These are phyloP conservation scores for Fusarium torreyae DNA, from an alignment of 2,329 filamentous ascomycete genomes.

Conservation along the genomic window DNA sequence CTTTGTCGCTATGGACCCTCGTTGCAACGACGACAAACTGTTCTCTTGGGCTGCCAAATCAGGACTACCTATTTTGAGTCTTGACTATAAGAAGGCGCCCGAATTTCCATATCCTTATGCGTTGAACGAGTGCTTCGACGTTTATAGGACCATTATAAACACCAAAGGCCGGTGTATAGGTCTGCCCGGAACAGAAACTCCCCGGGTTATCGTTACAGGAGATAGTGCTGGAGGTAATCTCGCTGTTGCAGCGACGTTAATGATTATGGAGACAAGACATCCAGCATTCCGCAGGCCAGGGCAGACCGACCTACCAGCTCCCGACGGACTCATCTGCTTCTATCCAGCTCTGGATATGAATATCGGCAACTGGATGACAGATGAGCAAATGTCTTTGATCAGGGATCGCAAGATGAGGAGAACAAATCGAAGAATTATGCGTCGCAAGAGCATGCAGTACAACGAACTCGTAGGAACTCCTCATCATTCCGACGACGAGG, in stretches of 20 bases:
- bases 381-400: constrained; percentile 96
- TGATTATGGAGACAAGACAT: constrained; percentile 85
- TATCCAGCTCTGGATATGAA: constrained; percentile 97
- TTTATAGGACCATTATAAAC: constrained; percentile 57
- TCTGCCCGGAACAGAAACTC: constrained; percentile 58
- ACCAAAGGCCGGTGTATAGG: constrained; percentile 61
- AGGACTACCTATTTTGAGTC: constrained; percentile 87
- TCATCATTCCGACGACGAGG: constrained; percentile 83
- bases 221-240: constrained; percentile 67
- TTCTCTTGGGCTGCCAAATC: constrained; percentile 92
- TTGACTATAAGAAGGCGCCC: constrained; percentile 81
- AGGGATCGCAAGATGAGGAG: constrained; percentile 84
- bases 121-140: constrained; percentile 66
- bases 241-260: constrained; percentile 80
- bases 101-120: constrained; percentile 66
- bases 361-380: constrained; percentile 99
- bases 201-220: constrained; percentile 62
- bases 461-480: constrained; percentile 87
- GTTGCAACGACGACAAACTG: constrained; percentile 93
- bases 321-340: constrained; percentile 85
- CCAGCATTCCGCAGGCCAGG: constrained; percentile 53
- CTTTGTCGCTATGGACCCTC: constrained; percentile 97
- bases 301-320: constrained; percentile 75
- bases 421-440: constrained; percentile 83
- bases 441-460: constrained; percentile 91